Conservation (phyloP, 148 eudicot species). For the Agrostemma githago region DNA sequence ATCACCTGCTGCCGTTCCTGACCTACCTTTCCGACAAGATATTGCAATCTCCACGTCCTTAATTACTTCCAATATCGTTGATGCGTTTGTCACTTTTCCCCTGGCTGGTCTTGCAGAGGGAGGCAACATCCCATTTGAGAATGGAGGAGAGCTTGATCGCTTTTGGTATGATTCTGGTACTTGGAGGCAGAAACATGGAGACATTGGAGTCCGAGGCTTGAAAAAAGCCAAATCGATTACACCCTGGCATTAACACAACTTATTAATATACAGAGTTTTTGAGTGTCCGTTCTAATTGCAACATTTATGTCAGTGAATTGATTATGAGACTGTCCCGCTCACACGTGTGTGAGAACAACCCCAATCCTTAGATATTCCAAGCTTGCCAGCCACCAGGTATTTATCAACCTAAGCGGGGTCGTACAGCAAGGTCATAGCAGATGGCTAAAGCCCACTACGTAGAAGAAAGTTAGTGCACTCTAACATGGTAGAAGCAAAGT, state of each 20-base stretch:
- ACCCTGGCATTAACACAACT: conserved; percentile 43
- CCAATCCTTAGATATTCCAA: neutral
- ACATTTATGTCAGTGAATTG: neutral
- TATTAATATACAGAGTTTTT: neutral
- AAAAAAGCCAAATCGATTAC: conserved; percentile 73
- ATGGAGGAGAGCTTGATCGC: conserved; percentile 55
- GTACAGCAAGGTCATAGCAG: neutral
- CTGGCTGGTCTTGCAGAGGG: conserved; percentile 53
- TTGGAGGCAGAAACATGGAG: conserved; percentile 87
- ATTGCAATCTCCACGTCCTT: conserved; percentile 86
- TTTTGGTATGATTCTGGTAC: conserved; percentile 52
- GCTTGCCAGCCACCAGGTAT: neutral
- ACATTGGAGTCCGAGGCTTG: conserved; percentile 56
- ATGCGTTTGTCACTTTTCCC: conserved; percentile 68
- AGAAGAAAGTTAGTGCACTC: neutral
- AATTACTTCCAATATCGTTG: conserved; percentile 62
- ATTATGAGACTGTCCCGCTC: neutral
- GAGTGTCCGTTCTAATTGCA: neutral
- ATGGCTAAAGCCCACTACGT: neutral
- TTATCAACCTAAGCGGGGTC: neutral
- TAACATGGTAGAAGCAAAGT: neutral
- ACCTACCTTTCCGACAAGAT: conserved; percentile 77
- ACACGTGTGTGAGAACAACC: neutral
- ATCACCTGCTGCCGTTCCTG: conserved; percentile 96
- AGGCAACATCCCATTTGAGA: conserved; percentile 55